phyloP scores from a whole-genome alignment of 768 basidiomycete species.

The Podaxis pistillaris region DNA sequence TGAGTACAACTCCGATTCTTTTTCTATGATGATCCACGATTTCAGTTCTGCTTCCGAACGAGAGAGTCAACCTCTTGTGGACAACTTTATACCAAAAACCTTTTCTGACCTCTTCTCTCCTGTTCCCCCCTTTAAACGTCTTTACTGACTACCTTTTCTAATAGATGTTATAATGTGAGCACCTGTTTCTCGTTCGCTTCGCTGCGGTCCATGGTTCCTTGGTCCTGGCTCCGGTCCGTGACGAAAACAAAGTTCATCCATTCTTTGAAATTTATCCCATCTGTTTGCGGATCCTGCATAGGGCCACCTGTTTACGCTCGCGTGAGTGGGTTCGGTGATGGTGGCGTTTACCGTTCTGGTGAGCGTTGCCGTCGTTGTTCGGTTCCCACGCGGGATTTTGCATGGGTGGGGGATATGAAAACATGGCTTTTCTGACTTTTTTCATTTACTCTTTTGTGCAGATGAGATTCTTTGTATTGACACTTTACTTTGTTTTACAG shows the following conservation, averaged over 20 bases:
- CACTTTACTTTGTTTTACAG: background rate
- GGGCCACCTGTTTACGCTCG: slow-evolving; percentile 32
- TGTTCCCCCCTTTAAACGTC: background rate
- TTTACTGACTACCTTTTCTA: slow-evolving; percentile 21
- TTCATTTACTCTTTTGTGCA: background rate
- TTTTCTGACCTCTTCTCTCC: slow-evolving; percentile 41
- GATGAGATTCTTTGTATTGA: background rate
- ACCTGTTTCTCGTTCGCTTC: background rate
- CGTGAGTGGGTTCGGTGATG: background rate
- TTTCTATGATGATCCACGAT: slow-evolving; percentile 45
- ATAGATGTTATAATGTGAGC: slow-evolving; percentile 21
- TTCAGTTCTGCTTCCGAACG: slow-evolving; percentile 88
- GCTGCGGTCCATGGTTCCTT: background rate
- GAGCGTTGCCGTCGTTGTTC: slow-evolving; percentile 51
- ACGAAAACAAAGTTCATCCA: slow-evolving; percentile 84
- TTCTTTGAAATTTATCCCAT: slow-evolving; percentile 62
- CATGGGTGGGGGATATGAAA: slow-evolving; percentile 50
- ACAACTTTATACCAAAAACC: slow-evolving; percentile 54
- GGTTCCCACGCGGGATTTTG: slow-evolving; percentile 30
- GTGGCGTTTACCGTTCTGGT: slow-evolving; percentile 33
- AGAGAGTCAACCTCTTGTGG: slow-evolving; percentile 75
- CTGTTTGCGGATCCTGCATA: slow-evolving; percentile 28
- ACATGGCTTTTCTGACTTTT: slow-evolving; percentile 62
- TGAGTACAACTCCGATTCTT: slow-evolving; percentile 21
- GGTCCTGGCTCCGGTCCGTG: slow-evolving; percentile 26